Percentiles rank a stretch among this genome's conserved stretches.
Evolutionary conservation across 2,329 filamentous ascomycete genomes (phyloP).

Genomic region (Hypoxylon sp.): DNA sequence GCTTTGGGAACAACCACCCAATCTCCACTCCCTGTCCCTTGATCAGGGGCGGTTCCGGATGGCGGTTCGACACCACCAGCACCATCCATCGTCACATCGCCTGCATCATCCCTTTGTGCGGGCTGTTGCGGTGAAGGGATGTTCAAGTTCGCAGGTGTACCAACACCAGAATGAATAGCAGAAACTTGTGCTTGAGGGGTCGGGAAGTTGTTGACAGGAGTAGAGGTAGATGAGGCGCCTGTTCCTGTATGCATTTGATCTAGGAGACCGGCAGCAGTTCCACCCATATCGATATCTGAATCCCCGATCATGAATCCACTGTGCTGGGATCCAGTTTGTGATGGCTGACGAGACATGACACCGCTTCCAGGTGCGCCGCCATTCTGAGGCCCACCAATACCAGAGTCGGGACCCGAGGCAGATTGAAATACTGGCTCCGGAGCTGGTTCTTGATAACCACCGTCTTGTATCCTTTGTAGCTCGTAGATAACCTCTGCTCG

Average conservation of each 20-base stretch:
- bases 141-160: constrained; percentile 68
- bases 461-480: constrained; percentile 81
- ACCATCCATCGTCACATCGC: constrained; percentile 71
- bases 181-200: constrained; percentile 74
- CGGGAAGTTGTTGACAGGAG: constrained; percentile 72
- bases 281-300: constrained; percentile 75
- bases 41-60: constrained; percentile 63
- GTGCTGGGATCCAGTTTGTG: constrained; percentile 69
- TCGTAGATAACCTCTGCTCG: constrained; percentile 75
- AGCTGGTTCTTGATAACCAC: constrained; percentile 77
- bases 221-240: constrained; percentile 72
- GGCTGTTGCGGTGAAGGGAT: constrained; percentile 62
- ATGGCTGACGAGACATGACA: constrained; percentile 67
- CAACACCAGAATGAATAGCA: constrained; percentile 68
- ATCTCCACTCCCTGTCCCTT: constrained; percentile 71
- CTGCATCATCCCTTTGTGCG: constrained; percentile 49
- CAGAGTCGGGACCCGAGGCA: constrained; percentile 33
- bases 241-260: constrained; percentile 78
- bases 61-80: constrained; percentile 60
- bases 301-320: constrained; percentile 71
- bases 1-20: constrained; percentile 83
- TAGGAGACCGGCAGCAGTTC: constrained; percentile 74
- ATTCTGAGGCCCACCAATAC: constrained; percentile 43
- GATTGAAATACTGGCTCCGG: constrained; percentile 60
- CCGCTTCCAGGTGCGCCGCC: constrained; percentile 47